Percentiles rank a stretch among this genome's conserved stretches.
Evolutionary conservation across 2,329 filamentous ascomycete species (phyloP).

Genomic region (Apiospora kogelbergensis): DNA sequence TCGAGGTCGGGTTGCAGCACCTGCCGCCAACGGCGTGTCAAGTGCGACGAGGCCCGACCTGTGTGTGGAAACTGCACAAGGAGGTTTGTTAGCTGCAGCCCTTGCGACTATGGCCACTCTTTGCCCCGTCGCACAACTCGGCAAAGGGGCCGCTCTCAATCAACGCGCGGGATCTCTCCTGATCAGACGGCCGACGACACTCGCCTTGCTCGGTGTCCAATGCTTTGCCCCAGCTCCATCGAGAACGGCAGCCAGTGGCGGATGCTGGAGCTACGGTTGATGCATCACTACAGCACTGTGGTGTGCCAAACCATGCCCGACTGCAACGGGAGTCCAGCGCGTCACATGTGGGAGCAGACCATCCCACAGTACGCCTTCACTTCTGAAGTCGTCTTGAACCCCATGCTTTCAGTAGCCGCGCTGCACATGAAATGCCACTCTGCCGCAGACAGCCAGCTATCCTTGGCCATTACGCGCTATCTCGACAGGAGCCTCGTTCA

Average conservation of each 20-base stretch:
- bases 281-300: slow-evolving; percentile 12
- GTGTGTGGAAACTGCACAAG: background rate
- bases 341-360: slow-evolving; percentile 9
- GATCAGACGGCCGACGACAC: background rate
- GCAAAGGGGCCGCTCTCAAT: background rate
- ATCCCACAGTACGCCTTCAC: slow-evolving; percentile 9
- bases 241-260: background rate
- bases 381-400: slow-evolving; percentile 9
- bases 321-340: slow-evolving; percentile 5
- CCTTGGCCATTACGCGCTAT: slow-evolving; percentile 1
- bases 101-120: background rate
- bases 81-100: background rate
- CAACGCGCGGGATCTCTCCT: background rate
- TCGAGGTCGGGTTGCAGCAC: slow-evolving; percentile 10
- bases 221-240: background rate
- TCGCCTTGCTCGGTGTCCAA: background rate
- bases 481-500: slow-evolving; percentile 7
- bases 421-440: slow-evolving; percentile 10
- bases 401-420: slow-evolving; percentile 9
- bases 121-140: background rate
- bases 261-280: slow-evolving; percentile 12
- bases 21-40: slow-evolving; percentile 1
- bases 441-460: background rate
- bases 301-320: slow-evolving; percentile 9
- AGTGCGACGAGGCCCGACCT: background rate